Evolutionary conservation across 129 eudicot genomes (phyloP), one percentile per base, ranked within the genome.

Genomic region (Saposhnikovia divaricata): DNA sequence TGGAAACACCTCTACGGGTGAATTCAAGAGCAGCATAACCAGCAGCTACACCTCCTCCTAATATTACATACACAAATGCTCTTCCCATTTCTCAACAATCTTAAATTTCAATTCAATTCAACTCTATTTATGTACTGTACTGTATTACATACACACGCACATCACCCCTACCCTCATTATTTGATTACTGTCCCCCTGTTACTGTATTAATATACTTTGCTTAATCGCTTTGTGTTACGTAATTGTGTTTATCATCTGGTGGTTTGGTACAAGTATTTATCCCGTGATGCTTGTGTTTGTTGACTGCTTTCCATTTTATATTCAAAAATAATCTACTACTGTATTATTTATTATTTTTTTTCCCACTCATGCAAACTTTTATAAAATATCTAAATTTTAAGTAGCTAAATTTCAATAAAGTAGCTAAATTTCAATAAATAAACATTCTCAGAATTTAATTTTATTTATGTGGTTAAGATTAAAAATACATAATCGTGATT

Each of bases 11-110:
- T 81, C 84, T 76, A 38, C 87, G 90, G 69, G 92, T 86, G 88
- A 95, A 95, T 87, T 95, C 98, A 78, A 87, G 98, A 80, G 98
- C 96, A 37, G 98, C 98, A 50, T 95, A 95, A 45, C 98, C 98
- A 70, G 98, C 97, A 21, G 98, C 93, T 2, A 95, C 98, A 9
- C 98, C 98, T 59, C 98, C 98, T 19, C 98, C 98, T 45, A 95
- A 83, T 79, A 95, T 92, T 63, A 90, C 97, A 80, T 92, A 95
- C 83, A 90, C 90, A 74, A 92, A 95, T 13, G 98, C 97, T 79
- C 98, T 86, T 21, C 97, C 97, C 98, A 94, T 92, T n/a, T 34
- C 72, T 51, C 59, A 39, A 65, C 34, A 76, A 39, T 77, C 79
- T 72, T n/a, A 83, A 23, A 48, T 16, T 76, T 14, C 25, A 31